Percentiles rank a stretch among this genome's conserved stretches.
Conservation (phyloP, 208 protist species). For the Crithidia thermophila region DNA sequence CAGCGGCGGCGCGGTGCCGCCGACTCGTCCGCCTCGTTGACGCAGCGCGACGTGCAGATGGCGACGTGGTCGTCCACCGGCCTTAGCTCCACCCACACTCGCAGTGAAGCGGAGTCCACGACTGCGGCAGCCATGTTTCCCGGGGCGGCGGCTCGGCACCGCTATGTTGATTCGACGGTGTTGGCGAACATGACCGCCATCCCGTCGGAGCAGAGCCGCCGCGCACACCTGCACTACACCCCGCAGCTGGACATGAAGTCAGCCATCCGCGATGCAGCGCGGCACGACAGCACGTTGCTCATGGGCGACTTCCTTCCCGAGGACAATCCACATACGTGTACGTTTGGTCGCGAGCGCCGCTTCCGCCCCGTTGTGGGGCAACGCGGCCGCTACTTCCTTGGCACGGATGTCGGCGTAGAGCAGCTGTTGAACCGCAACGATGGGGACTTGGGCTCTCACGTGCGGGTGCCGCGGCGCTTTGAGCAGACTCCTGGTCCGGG, state of each 20-base stretch:
- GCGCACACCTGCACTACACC: slow-evolving; percentile 27
- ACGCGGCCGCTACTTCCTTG: slow-evolving; percentile 58
- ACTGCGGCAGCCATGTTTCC: background rate
- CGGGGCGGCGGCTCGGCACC: background rate
- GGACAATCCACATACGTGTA: slow-evolving; percentile 54
- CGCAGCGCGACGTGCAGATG: no score
- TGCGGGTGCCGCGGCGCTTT: slow-evolving; percentile 1
- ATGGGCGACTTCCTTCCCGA: slow-evolving; percentile 68
- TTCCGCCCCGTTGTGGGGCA: slow-evolving; percentile 58
- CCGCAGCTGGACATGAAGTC: slow-evolving; percentile 62
- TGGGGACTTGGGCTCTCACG: background rate
- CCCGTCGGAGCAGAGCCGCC: slow-evolving; percentile 43
- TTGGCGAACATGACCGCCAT: slow-evolving; percentile 12
- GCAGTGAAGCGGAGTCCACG: slow-evolving; percentile 6
- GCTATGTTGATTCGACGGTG: slow-evolving; percentile 7
- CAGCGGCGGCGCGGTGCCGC: background rate
- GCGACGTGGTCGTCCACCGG: slow-evolving; percentile 1
- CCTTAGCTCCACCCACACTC: background rate
- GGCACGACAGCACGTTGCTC: slow-evolving; percentile 54
- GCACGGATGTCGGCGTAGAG: slow-evolving; percentile 45
- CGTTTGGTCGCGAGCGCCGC: slow-evolving; percentile 71
- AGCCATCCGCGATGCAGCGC: slow-evolving; percentile 41
- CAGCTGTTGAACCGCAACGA: slow-evolving; percentile 31
- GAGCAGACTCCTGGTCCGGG: slow-evolving; percentile 65
- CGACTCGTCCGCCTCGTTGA: no score